Percentiles rank a stretch among this genome's conserved stretches.
Evolutionary conservation across 1,284 basidiomycete genomes (phyloP).

Genomic region (Boletus semigastroideus): DNA sequence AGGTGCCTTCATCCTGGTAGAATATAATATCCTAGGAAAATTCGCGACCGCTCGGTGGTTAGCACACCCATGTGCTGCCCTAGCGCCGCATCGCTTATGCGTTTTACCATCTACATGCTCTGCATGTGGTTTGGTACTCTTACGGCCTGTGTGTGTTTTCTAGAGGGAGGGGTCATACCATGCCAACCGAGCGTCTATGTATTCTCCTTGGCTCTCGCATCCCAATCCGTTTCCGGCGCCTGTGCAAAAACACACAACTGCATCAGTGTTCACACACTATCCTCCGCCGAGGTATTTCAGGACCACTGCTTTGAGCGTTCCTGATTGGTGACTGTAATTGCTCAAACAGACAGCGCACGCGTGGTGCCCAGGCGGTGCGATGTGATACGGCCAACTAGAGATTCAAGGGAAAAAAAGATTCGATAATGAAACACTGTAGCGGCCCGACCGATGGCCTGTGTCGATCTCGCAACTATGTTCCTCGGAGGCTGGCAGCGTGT

Average conservation of each 20-base stretch:
- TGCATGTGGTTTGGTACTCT: background rate
- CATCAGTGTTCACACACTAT: background rate
- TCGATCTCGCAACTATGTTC: constrained; percentile 4
- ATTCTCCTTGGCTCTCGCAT: background rate
- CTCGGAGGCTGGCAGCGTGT: background rate
- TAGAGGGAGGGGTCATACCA: background rate
- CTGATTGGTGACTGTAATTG: background rate
- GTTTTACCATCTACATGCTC: background rate
- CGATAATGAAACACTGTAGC: background rate
- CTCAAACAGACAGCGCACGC: background rate
- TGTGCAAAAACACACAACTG: background rate
- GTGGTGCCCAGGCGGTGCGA: background rate
- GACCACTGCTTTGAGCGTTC: background rate
- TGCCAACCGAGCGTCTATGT: background rate
- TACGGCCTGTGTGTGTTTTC: background rate
- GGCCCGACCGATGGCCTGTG: constrained; percentile 2
- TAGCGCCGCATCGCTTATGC: background rate
- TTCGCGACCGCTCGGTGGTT: background rate
- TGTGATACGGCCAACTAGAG: background rate
- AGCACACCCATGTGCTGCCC: background rate
- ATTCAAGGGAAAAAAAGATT: background rate
- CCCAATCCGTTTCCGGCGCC: background rate
- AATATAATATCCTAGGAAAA: background rate
- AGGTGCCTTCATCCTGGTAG: background rate
- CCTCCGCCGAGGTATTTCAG: background rate